Conservation (phyloP, 1,284 basidiomycete genomes). For the Boletus semigastroideus region DNA sequence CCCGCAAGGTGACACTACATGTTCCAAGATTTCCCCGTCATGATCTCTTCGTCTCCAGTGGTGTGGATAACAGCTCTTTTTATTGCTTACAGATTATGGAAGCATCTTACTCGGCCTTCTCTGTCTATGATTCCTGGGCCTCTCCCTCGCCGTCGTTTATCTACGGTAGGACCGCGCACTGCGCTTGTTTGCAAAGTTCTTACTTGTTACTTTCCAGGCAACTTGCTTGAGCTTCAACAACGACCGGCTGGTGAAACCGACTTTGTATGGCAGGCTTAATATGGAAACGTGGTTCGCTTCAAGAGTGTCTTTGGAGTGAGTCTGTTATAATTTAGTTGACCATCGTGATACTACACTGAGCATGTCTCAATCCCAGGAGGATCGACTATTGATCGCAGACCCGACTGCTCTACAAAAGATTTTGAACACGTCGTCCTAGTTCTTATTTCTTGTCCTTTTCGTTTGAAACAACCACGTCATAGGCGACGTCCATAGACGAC, state of each 20-base stretch:
- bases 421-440: too few relatives aligned
- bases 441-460: background rate
- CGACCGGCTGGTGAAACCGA: conserved; percentile 29
- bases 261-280: conserved; percentile 31
- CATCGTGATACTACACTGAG: background rate
- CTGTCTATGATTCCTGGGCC: conserved; percentile 34
- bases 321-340: background rate
- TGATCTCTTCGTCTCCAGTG: background rate
- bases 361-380: conserved; percentile 23
- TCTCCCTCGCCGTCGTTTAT: conserved; percentile 32
- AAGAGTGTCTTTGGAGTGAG: conserved; percentile 26
- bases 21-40: background rate
- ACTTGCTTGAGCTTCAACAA: conserved; percentile 26
- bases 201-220: conserved; percentile 13
- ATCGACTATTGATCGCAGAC: conserved; percentile 33
- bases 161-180: conserved; percentile 21
- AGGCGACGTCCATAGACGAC: conserved; percentile 44
- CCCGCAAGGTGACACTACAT: too few relatives aligned
- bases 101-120: conserved; percentile 14
- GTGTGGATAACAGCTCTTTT: conserved; percentile 1
- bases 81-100: conserved; percentile 18
- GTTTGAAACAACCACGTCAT: background rate
- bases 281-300: conserved; percentile 30
- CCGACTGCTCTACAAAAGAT: conserved; percentile 45
- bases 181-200: background rate